Percentiles rank a stretch among this genome's conserved stretches.
phyloP scores from a whole-genome alignment of 352 stramenopile genomes.

The Thalassiosira hispida region DNA sequence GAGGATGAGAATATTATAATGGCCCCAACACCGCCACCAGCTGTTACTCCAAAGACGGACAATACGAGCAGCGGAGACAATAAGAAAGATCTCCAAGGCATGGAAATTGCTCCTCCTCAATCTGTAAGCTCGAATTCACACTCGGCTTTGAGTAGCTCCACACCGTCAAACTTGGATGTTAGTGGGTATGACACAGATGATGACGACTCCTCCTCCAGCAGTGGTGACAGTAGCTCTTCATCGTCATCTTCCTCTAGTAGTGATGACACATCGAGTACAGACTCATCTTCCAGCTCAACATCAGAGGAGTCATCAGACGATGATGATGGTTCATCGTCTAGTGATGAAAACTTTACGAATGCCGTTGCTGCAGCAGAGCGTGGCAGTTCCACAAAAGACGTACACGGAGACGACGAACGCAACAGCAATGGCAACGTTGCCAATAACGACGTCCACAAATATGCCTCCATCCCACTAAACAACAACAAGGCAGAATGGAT shows the following conservation, averaged over 20 bases:
- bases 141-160: slow-evolving; percentile 4
- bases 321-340: not conserved
- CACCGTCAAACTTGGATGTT: too few species aligned
- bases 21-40: too few species aligned
- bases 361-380: not conserved
- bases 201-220: slow-evolving; percentile 10
- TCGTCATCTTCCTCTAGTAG: slow-evolving; percentile 21
- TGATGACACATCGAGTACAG: slow-evolving; percentile 22
- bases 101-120: too few species aligned
- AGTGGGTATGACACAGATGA: slow-evolving; percentile 3
- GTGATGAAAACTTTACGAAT: not conserved
- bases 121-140: slow-evolving; percentile 1
- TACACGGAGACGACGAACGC: not conserved
- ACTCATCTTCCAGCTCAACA: slow-evolving; percentile 26
- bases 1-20: too few species aligned
- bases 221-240: slow-evolving; percentile 11
- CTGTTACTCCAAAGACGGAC: too few species aligned
- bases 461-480: not conserved
- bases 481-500: slow-evolving; percentile 30
- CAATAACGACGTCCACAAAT: not conserved
- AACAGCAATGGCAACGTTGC: slow-evolving; percentile 2
- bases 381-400: not conserved
- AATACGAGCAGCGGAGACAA: too few species aligned
- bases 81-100: too few species aligned
- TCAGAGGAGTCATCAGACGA: slow-evolving; percentile 25